A percentile compares a stretch with the other conserved stretches of the same genome.
phyloP scores from a whole-genome alignment of 2,329 filamentous ascomycete genomes.

The Fusarium temperatum region DNA sequence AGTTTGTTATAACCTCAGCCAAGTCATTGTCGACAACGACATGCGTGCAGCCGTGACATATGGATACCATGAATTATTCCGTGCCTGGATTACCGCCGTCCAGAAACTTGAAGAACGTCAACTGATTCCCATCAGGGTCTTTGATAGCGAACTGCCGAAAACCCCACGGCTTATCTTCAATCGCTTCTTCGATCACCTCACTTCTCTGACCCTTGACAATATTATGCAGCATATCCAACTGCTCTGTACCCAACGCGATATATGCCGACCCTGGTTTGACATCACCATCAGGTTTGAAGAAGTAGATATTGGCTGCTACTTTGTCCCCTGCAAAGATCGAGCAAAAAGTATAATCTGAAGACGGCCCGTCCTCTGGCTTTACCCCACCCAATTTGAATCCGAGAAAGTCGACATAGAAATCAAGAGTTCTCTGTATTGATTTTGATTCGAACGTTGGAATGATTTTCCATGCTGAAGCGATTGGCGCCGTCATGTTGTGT shows the following conservation, averaged over 20 bases:
- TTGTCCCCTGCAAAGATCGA: conserved; percentile 19
- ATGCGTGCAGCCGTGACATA: neutral
- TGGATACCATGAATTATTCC: neutral
- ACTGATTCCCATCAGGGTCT: conserved; percentile 19
- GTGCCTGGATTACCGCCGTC: conserved; percentile 22
- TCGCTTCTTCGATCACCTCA: conserved; percentile 9
- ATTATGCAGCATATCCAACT: conserved; percentile 18
- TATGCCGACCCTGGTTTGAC: conserved; percentile 19
- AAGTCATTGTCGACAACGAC: neutral
- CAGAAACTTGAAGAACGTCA: conserved; percentile 31
- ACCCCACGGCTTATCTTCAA: conserved; percentile 25
- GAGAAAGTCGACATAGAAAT: conserved; percentile 18
- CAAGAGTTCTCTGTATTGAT: conserved; percentile 16
- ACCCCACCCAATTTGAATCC: conserved; percentile 18
- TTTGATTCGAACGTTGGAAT: conserved; percentile 29
- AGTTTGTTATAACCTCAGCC: neutral
- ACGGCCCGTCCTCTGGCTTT: conserved; percentile 8
- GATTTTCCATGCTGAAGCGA: conserved; percentile 24
- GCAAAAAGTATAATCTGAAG: conserved; percentile 24
- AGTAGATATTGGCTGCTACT: conserved; percentile 31
- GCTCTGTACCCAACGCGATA: conserved; percentile 17
- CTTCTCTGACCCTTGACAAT: conserved; percentile 7
- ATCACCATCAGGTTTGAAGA: conserved; percentile 18
- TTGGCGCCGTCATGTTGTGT: conserved; percentile 11
- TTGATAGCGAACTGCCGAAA: conserved; percentile 30